phyloP scores from a whole-genome alignment of 495 filamentous ascomycete genomes.

The Chaetomium tenue region DNA sequence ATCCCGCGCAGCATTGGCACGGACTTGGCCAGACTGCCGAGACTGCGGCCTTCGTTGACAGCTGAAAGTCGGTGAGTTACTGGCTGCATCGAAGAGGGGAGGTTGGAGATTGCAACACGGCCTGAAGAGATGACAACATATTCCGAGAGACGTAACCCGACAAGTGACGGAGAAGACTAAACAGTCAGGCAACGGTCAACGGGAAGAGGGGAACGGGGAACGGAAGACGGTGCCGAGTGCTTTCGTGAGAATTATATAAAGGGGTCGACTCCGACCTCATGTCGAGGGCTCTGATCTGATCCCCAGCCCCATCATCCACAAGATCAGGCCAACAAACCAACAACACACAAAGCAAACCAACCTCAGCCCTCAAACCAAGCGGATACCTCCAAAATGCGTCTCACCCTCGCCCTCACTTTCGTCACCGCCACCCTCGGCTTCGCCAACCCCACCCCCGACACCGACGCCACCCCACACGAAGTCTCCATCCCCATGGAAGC shows the following conservation, averaged over 20 bases:
- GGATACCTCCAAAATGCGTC: slow-evolving; percentile 9
- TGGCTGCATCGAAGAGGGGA: neutral
- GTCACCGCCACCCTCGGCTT: slow-evolving; percentile 10
- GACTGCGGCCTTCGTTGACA: neutral
- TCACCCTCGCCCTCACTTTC: slow-evolving; percentile 9
- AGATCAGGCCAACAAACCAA: neutral
- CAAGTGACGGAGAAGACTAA: neutral
- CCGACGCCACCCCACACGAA: neutral
- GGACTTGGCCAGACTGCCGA: neutral
- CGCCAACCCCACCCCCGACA: neutral
- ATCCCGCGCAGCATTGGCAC: neutral
- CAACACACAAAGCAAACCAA: neutral
- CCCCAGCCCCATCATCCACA: neutral
- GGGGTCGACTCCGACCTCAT: neutral
- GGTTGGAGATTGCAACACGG: slow-evolving; percentile 8
- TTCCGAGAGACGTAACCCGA: neutral
- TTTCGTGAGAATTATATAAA: neutral
- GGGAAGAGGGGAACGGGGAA: neutral
- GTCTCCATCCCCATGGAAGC: slow-evolving; percentile 6
- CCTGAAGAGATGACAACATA: neutral
- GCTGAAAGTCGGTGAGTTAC: neutral
- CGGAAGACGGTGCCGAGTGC: neutral
- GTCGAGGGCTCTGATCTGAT: neutral
- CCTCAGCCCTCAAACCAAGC: neutral
- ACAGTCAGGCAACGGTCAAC: neutral